Conservation (phyloP, 441 rosid species). For the Populus hybrid region DNA sequence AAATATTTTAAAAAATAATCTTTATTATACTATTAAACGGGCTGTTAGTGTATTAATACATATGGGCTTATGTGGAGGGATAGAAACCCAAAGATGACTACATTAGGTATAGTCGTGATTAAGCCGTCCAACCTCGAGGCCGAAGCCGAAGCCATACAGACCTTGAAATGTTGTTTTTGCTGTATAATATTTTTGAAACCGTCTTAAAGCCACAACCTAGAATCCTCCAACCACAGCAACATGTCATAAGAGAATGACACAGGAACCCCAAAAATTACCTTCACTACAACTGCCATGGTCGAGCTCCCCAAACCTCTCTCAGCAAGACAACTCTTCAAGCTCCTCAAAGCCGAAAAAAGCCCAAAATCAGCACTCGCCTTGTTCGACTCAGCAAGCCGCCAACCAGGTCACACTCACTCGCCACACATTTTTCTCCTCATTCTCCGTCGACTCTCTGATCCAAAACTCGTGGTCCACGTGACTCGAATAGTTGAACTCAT, state of each 20-base stretch:
- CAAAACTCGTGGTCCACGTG: constrained; percentile 44
- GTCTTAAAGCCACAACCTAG: background rate
- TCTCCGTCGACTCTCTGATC: constrained; percentile 63
- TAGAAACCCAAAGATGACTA: too few relatives aligned
- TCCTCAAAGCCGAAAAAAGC: constrained; percentile 58
- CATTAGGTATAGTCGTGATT: too few relatives aligned
- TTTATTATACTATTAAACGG: too few relatives aligned
- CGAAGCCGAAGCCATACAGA: too few relatives aligned
- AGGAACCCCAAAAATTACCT: constrained; percentile 10
- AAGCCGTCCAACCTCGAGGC: too few relatives aligned
- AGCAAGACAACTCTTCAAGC: constrained; percentile 52
- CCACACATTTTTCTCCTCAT: constrained; percentile 62
- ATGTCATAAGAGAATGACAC: constrained; percentile 18
- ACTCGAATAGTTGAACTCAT: constrained; percentile 57
- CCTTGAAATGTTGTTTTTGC: too few relatives aligned
- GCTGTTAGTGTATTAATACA: too few relatives aligned
- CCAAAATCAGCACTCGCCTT: constrained; percentile 49
- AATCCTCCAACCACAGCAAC: background rate
- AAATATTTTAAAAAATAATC: too few relatives aligned
- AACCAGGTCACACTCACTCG: constrained; percentile 51
- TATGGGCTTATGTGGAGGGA: too few relatives aligned
- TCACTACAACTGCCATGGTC: constrained; percentile 37
- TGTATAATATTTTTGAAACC: background rate
- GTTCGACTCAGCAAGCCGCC: constrained; percentile 60
- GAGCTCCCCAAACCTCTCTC: constrained; percentile 45